A percentile compares a stretch with the other conserved stretches of the same genome.
phyloP scores from a whole-genome alignment of 345 rosid genomes.

The Camelina hispida region DNA sequence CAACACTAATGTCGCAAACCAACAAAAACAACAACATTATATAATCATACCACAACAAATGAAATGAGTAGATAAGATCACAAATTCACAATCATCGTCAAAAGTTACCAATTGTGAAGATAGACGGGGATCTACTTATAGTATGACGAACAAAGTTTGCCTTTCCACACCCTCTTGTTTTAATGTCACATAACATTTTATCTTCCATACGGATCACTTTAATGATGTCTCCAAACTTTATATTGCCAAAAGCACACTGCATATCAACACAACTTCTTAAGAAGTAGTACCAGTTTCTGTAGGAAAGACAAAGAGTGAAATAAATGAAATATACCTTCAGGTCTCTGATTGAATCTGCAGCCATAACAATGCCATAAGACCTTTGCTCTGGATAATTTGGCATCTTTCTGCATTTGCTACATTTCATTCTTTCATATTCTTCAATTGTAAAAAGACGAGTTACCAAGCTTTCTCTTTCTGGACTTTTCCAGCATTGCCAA shows the following conservation, averaged over 20 bases:
- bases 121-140: constrained; percentile 15
- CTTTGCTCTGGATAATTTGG: constrained; percentile 33
- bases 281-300: background rate
- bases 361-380: constrained; percentile 30
- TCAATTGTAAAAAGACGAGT: constrained; percentile 24
- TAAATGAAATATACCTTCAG: constrained; percentile 26
- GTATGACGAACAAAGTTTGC: constrained; percentile 11
- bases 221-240: constrained; percentile 17
- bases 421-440: constrained; percentile 30
- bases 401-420: constrained; percentile 29
- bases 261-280: background rate
- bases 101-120: constrained; percentile 28
- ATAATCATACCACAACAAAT: background rate
- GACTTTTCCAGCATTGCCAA: constrained; percentile 22
- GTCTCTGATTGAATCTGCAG: constrained; percentile 38
- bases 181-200: background rate
- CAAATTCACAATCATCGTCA: background rate
- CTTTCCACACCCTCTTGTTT: constrained; percentile 30
- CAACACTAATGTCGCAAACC: constrained; percentile 14
- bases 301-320: background rate
- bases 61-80: background rate
- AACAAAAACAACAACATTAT: background rate
- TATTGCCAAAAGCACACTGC: constrained; percentile 25
- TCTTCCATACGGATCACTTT: constrained; percentile 16
- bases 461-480: constrained; percentile 20